Conservation (phyloP, 345 rosid species). For the Sapria himalayana region DNA sequence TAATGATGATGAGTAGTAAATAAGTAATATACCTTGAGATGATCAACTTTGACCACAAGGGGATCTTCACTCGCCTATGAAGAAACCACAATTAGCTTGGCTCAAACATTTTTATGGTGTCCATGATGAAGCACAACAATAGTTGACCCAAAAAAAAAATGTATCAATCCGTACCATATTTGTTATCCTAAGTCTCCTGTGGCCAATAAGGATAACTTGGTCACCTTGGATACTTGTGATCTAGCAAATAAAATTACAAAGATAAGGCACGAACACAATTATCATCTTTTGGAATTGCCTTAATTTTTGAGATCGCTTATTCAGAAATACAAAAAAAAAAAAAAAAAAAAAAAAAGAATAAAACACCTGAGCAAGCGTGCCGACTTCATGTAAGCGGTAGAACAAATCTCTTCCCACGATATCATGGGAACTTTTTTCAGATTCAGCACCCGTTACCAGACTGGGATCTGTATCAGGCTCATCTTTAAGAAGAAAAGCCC, state of each 20-base stretch:
- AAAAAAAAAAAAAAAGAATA: conserved; percentile 2
- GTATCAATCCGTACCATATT: no score
- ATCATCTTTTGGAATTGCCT: background rate
- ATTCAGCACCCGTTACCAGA: conserved; percentile 33
- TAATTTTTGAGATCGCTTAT: background rate
- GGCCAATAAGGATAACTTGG: conserved; percentile 86
- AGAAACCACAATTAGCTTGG: conserved; percentile 9
- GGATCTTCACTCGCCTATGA: conserved; percentile 74
- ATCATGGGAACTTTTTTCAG: conserved; percentile 44
- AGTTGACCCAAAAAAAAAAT: no score
- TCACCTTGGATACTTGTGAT: conserved; percentile 81
- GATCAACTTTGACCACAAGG: conserved; percentile 90
- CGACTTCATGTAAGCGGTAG: conserved; percentile 81
- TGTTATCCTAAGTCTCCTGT: conserved; percentile 71
- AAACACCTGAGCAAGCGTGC: conserved; percentile 86
- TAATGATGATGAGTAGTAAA: conserved; percentile 1
- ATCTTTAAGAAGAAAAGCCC: conserved; percentile 93
- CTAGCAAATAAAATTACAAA: conserved; percentile 20
- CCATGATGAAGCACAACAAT: no score
- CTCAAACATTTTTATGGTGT: conserved; percentile 4
- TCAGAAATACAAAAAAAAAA: conserved; percentile 1
- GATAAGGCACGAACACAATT: background rate
- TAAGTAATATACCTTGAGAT: conserved; percentile 44
- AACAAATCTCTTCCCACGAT: conserved; percentile 71
- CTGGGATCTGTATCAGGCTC: conserved; percentile 52